These are phyloP conservation scores for Phellopilus nigrolimitatus DNA, from an alignment of 1,284 basidiomycete genomes.

Conservation along the genomic window DNA sequence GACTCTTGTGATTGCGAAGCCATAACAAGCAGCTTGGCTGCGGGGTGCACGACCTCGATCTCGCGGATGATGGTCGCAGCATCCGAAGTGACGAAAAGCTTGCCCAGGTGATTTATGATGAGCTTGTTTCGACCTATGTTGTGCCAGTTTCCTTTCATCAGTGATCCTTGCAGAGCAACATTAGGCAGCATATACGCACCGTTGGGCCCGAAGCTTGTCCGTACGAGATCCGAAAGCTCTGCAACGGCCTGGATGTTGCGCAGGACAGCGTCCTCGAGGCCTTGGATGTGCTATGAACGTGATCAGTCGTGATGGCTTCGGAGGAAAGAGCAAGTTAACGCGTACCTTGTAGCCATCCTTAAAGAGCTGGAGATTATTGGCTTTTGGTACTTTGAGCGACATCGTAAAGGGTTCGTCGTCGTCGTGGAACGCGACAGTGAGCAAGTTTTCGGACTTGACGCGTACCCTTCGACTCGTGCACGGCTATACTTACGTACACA, in stretches of 20 bases:
- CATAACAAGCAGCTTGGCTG: slow-evolving; percentile 96
- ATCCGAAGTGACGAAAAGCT: slow-evolving; percentile 97
- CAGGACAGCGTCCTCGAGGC: slow-evolving; percentile 89
- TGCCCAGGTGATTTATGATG: slow-evolving; percentile 93
- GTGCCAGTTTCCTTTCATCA: slow-evolving; percentile 6
- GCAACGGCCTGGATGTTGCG: slow-evolving; percentile 95
- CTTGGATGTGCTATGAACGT: slow-evolving; percentile 76
- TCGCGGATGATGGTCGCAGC: slow-evolving; percentile 98
- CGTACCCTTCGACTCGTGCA: too few relatives aligned
- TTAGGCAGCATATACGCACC: slow-evolving; percentile 47
- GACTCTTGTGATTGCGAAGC: slow-evolving; percentile 94
- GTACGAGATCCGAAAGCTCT: slow-evolving; percentile 91
- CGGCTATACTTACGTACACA: too few relatives aligned
- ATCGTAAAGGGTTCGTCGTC: slow-evolving; percentile 37
- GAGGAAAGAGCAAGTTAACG: slow-evolving; percentile 4
- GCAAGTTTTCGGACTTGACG: not conserved
- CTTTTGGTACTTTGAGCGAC: slow-evolving; percentile 93
- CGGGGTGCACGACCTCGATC: slow-evolving; percentile 97
- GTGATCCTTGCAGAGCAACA: not conserved
- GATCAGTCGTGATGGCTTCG: not conserved
- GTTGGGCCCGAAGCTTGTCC: slow-evolving; percentile 95
- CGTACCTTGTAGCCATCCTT: slow-evolving; percentile 90
- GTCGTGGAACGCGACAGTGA: not conserved
- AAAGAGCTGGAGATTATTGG: slow-evolving; percentile 87
- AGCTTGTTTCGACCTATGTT: slow-evolving; percentile 85